These are phyloP conservation scores for Trichoderma sp. DNA, from an alignment of 2,329 filamentous ascomycete species.

Conservation along the genomic window DNA sequence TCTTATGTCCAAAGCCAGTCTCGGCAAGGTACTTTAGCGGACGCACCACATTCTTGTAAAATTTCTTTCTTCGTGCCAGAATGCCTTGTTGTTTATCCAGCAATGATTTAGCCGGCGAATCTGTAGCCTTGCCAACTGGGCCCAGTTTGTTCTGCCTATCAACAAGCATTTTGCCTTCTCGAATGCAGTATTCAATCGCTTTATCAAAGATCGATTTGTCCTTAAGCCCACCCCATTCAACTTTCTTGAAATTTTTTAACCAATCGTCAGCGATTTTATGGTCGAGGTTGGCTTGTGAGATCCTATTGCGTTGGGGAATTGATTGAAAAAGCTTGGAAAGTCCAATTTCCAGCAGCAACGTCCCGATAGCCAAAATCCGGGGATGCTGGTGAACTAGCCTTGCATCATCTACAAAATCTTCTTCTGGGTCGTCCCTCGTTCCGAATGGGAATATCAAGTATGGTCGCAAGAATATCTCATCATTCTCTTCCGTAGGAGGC, in stretches of 20 bases:
- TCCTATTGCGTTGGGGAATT: neutral
- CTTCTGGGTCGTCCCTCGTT: neutral
- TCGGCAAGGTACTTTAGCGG: neutral
- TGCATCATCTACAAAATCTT: neutral
- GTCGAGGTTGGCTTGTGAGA: neutral
- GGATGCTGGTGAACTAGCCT: neutral
- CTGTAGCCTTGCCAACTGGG: neutral
- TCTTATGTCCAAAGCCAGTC: neutral
- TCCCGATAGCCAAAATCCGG: neutral
- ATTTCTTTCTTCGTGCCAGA: neutral
- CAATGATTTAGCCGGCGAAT: neutral
- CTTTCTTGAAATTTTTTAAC: neutral
- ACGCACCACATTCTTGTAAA: neutral
- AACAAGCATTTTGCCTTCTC: neutral
- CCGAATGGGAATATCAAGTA: neutral
- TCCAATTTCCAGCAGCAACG: neutral
- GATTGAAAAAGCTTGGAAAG: neutral
- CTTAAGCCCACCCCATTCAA: neutral
- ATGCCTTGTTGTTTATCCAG: neutral
- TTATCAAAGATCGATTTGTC: neutral
- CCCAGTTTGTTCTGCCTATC: neutral
- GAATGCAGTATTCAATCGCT: neutral
- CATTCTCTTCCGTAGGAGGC: neutral
- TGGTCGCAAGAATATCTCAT: neutral
- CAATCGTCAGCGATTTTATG: neutral